Evolutionary conservation across 1,284 basidiomycete genomes (phyloP), one percentile per base, ranked within the genome.

Genomic region (Cutaneotrichosporon dermatis): DNA sequence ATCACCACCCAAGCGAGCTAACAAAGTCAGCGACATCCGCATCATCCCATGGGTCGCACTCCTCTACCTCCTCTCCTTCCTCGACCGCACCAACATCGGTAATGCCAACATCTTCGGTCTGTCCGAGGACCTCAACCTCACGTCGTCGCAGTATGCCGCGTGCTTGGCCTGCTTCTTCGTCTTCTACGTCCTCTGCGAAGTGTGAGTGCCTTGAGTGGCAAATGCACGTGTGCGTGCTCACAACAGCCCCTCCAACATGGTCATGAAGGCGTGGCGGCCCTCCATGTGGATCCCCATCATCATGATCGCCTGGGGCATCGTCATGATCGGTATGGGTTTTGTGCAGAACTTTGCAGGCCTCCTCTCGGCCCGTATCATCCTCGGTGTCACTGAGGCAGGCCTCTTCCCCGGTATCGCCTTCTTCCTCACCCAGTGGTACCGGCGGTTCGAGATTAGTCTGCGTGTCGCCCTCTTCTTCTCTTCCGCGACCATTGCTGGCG

Each of bases 31-130:
- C 46, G 70, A 72, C 51, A 57, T 59, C 34, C 61, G 62, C 49
- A 55, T 72, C 44, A 65, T 72, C 7, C 69, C 69, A n/a, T 69
- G 67, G 65, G 63, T 73, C 3, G 54, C 69, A 1, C 82, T 90
- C 60, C 75, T 90, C 61, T 90, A 89, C 75, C 80, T 88, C 11
- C 74, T 88, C 46, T 86, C 85, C 64, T 88, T 61, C 59, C 75
- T 88, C 66, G 89, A 91, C 76, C 83, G 89, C 58, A 86, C 88
- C 42, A 88, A 87, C 67, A 88, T 91, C 65, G 89, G 88, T 71
- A 62, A 66, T 41, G 62, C 62, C 33, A 64, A 64, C 59, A 44
- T 72, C 12, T 59, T 71, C 15, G 72, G 73, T 34, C 67, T 76
- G 11, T 62, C 65, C 8, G 52, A 53, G 12, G 65, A 71, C 58